Evolutionary conservation across 768 basidiomycete genomes (phyloP).

Genomic region (Multifurca ochricompacta): DNA sequence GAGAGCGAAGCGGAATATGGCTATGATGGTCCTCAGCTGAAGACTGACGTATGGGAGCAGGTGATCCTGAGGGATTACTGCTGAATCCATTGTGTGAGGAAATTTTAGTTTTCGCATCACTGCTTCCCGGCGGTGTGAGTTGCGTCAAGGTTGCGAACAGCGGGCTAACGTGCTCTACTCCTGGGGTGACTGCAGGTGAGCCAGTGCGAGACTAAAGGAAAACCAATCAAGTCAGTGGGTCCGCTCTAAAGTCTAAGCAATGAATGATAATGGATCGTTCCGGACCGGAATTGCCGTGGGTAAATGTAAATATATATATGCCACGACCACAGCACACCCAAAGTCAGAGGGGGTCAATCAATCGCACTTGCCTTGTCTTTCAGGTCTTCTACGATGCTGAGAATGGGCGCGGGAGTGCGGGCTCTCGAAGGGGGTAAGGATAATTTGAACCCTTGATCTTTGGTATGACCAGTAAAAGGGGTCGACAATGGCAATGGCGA

Average conservation of each 20-base stretch:
- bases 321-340: not conserved
- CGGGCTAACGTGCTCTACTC: constrained; percentile 45
- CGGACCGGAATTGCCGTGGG: constrained; percentile 6
- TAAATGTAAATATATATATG: too few relatives aligned
- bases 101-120: constrained; percentile 11
- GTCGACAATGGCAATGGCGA: constrained; percentile 18
- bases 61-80: constrained; percentile 7
- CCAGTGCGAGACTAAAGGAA: constrained; percentile 32
- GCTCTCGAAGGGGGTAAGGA: constrained; percentile 12
- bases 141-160: constrained; percentile 38
- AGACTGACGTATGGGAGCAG: constrained; percentile 22
- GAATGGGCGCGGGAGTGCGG: constrained; percentile 37
- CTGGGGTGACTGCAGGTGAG: constrained; percentile 34
- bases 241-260: too few relatives aligned
- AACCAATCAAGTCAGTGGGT: constrained; percentile 1
- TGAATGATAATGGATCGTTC: too few relatives aligned
- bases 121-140: constrained; percentile 17
- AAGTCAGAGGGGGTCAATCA: not conserved
- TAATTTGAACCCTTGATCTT: constrained; percentile 17
- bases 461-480: constrained; percentile 8
- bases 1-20: constrained; percentile 32
- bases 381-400: constrained; percentile 76
- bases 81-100: constrained; percentile 21
- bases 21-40: constrained; percentile 25
- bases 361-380: constrained; percentile 47